Evolutionary conservation across 257 asterid genomes (phyloP).

Genomic region (Mitragyna speciosa): DNA sequence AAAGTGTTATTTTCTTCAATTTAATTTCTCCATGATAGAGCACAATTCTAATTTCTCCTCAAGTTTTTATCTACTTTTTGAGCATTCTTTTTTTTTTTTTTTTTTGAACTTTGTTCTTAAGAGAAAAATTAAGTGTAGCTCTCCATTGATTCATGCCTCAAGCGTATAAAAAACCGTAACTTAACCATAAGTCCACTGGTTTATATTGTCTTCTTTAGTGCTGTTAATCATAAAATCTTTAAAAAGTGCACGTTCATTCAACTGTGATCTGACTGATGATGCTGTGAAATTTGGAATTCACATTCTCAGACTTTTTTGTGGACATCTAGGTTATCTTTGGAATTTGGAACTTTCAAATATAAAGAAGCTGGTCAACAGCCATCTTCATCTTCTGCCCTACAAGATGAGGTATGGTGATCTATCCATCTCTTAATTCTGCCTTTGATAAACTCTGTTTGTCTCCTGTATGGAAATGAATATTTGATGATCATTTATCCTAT

Average conservation of each 20-base stretch:
- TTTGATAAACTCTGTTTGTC: not conserved
- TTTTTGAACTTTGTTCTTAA: not conserved
- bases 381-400: conserved; percentile 77
- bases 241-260: not conserved
- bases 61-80: not conserved
- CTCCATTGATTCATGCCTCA: not conserved
- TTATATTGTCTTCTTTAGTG: not conserved
- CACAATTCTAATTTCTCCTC: not conserved
- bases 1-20: not conserved
- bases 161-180: not conserved
- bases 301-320: conserved; percentile 12
- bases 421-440: not conserved
- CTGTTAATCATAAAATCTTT: not conserved
- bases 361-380: conserved; percentile 59
- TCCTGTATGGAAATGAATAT: not conserved
- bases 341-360: conserved; percentile 85
- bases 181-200: not conserved
- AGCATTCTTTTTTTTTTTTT: not conserved
- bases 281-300: not conserved
- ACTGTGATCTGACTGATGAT: not conserved
- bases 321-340: conserved; percentile 67
- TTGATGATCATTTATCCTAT: not conserved
- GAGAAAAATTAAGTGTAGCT: not conserved
- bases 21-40: not conserved
- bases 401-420: conserved; percentile 72